A percentile compares a stretch with the other conserved stretches of the same genome.
Evolutionary conservation across 352 stramenopile species (phyloP).

Genomic region (Blastocystis sp.): DNA sequence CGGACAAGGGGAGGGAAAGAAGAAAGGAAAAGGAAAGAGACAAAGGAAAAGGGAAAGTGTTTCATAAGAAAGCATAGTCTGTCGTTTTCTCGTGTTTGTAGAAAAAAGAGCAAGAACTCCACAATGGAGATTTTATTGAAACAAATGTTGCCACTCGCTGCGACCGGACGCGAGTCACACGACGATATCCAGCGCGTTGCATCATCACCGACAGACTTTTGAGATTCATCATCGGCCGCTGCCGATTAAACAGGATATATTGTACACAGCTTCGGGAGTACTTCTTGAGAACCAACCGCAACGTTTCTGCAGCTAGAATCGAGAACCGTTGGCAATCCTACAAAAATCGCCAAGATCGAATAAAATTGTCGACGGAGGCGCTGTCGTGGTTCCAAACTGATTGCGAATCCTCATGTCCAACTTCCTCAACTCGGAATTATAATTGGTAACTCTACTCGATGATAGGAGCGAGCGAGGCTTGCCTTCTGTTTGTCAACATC

Average conservation of each 20-base stretch:
- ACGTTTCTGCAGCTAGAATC: not conserved
- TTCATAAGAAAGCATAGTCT: not conserved
- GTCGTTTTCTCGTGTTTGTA: not conserved
- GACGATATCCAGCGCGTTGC: conserved; percentile 12
- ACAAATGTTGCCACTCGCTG: conserved; percentile 22
- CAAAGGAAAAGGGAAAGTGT: not conserved
- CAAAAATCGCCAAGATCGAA: conserved; percentile 38
- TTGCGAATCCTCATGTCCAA: not conserved
- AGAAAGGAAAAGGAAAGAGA: not conserved
- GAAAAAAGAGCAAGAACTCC: not conserved
- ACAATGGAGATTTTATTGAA: not conserved
- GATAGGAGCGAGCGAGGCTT: not conserved
- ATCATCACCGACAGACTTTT: conserved; percentile 55
- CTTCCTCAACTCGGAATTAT: not conserved
- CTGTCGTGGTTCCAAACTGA: not conserved
- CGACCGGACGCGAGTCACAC: not conserved
- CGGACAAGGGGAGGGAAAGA: not conserved
- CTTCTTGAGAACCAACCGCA: not conserved
- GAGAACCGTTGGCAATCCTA: not conserved
- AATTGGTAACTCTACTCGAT: not conserved
- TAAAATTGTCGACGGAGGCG: not conserved
- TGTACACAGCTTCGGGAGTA: not conserved
- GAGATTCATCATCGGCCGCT: not conserved
- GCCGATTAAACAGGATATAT: conserved; percentile 12
- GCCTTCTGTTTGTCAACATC: not conserved